Evolutionary conservation across 78 protist genomes (phyloP), one percentile per base, ranked within the genome.

Genomic region (Emiliania huxleyi): DNA sequence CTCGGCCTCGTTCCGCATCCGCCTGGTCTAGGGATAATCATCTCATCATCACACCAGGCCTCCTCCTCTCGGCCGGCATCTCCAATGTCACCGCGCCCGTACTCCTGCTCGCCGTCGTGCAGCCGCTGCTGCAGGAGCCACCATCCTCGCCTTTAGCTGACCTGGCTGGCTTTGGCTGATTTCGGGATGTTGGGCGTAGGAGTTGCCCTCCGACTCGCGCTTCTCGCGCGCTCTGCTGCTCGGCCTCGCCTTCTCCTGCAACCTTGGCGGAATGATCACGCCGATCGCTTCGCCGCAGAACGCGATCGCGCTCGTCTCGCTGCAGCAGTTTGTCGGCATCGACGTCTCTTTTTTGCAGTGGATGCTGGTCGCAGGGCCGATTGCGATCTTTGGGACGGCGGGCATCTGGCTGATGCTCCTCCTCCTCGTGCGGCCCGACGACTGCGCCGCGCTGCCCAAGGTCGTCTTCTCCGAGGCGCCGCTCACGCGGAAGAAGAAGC

Each of bases 271-370:
- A 43, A 93, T 93, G 94, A 71, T 89, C 56, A 38, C 92, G 6
- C 94, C 94, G 0, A 93, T 93, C 90, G n/a, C 91, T 33, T 85
- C 94, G 40, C 94, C 94, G 45, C 94, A 93, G 19, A 93, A 93
- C 90, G 94, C 83, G 2, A 85, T 87, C 23, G 79, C 91, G 52
- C 42, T 92, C 35, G 91, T 21, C 29, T 8, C 75, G n/a, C 75
- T 62, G n/a, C 75, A 62, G 23, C 23, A 8, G 75, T n/a, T n/a
- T n/a, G 11, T 62, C 37, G 23, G 75, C 12, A 62, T 23, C 11
- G 11, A 1, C 46, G 37, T 89, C 49, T 0, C 29, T 56, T 79
- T 79, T 42, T 46, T 8, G 19, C 1, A 0, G 23, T 89, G 91
- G 91, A 4, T 89, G 48, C 15, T 26, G 19, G 33, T 22, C 22